Percentiles rank a stretch among this genome's conserved stretches.
Conservation (phyloP, 2,329 filamentous ascomycete species). For the Ophiostoma perfectum region DNA sequence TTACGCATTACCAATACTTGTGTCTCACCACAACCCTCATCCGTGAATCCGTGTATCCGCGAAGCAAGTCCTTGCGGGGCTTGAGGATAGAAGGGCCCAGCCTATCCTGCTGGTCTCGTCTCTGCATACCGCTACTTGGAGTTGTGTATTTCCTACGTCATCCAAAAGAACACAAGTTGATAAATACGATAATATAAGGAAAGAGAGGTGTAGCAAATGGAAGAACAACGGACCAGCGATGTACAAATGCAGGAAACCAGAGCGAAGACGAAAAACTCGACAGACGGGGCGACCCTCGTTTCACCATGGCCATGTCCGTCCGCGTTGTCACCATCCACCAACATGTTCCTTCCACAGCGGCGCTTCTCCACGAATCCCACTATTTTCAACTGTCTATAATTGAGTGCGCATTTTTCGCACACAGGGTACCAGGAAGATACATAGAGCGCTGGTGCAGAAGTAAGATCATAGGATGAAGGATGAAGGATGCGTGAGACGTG, state of each 20-base stretch:
- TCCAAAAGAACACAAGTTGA: not conserved
- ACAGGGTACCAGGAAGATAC: too few species aligned
- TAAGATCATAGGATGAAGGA: too few species aligned
- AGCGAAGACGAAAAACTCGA: not conserved
- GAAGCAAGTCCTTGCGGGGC: too few species aligned
- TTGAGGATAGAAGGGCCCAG: too few species aligned
- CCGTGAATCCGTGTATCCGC: too few species aligned
- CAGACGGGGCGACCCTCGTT: conserved; percentile 10
- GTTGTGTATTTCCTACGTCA: not conserved
- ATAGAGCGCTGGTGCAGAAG: too few species aligned
- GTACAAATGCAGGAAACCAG: not conserved
- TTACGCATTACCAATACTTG: not conserved
- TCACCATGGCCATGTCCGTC: not conserved
- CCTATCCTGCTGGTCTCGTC: not conserved
- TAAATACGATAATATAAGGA: not conserved
- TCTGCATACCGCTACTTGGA: conserved; percentile 7
- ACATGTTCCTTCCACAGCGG: not conserved
- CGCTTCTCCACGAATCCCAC: conserved; percentile 10
- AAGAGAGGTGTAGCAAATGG: conserved; percentile 6
- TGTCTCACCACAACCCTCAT: too few species aligned
- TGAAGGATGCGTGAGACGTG: too few species aligned
- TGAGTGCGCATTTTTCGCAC: not conserved
- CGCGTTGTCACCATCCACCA: not conserved
- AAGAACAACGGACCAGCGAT: not conserved
- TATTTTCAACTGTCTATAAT: not conserved